phyloP scores from a whole-genome alignment of 306 rosid genomes.

The Notholithocarpus densiflorus region DNA sequence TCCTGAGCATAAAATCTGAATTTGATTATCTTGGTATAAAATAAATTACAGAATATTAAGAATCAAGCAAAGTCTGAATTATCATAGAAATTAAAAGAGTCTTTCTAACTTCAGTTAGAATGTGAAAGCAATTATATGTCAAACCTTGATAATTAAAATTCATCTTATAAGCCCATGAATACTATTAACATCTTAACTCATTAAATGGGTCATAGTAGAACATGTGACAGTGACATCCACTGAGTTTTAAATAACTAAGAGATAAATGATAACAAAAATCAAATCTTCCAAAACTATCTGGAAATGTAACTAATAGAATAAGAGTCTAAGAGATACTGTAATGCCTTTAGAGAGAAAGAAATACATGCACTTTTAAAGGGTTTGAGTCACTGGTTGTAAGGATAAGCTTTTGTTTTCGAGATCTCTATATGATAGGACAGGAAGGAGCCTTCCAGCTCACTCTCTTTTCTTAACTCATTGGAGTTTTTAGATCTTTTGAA shows the following conservation, averaged over 20 bases:
- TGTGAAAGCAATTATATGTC: not conserved
- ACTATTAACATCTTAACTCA: not conserved
- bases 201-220: not conserved
- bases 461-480: too few species aligned
- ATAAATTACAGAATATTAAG: not conserved
- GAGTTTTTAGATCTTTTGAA: too few species aligned
- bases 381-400: too few species aligned
- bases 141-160: not conserved
- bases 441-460: too few species aligned
- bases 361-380: too few species aligned
- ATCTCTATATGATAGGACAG: too few species aligned
- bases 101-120: not conserved
- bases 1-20: conserved; percentile 40
- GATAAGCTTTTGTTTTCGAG: too few species aligned
- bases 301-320: not conserved
- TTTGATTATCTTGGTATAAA: conserved; percentile 3
- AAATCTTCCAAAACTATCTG: not conserved
- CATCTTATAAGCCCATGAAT: not conserved
- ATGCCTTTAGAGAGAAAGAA: too few species aligned
- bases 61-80: not conserved
- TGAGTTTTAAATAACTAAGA: not conserved
- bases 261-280: not conserved
- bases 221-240: not conserved
- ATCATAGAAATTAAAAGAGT: not conserved
- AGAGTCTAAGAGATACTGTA: too few species aligned